Percentiles rank a stretch among this genome's conserved stretches.
phyloP scores from a whole-genome alignment of 2,329 filamentous ascomycete genomes.

The Aureobasidium lini region DNA sequence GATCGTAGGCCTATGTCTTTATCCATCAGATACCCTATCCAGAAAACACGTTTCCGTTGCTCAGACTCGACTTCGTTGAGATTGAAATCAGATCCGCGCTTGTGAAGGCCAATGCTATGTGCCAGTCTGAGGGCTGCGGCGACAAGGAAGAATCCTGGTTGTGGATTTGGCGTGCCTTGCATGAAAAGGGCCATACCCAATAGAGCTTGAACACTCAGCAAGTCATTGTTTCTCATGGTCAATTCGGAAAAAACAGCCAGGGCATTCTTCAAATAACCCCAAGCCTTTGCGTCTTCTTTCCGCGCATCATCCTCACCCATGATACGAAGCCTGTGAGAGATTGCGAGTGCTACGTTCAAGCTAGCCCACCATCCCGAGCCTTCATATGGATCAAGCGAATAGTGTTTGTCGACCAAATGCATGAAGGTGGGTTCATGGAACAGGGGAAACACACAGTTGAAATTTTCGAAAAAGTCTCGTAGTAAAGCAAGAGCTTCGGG shows the following conservation, averaged over 20 bases:
- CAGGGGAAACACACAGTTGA: conserved; percentile 97
- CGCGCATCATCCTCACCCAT: conserved; percentile 90
- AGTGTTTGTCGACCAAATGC: conserved; percentile 91
- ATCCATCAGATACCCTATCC: conserved; percentile 68
- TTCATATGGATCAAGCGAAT: conserved; percentile 84
- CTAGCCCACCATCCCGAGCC: conserved; percentile 98
- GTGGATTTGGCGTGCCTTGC: conserved; percentile 92
- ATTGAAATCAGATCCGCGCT: conserved; percentile 85
- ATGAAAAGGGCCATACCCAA: conserved; percentile 91
- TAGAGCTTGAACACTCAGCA: conserved; percentile 88
- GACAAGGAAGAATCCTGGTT: conserved; percentile 85
- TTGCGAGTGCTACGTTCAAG: conserved; percentile 87
- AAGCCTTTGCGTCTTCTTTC: conserved; percentile 89
- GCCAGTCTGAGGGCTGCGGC: conserved; percentile 84
- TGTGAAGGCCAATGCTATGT: conserved; percentile 92
- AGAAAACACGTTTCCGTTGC: conserved; percentile 72
- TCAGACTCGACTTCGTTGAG: conserved; percentile 91
- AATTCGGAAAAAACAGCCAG: conserved; percentile 89
- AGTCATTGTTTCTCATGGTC: conserved; percentile 90
- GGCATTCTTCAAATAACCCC: conserved; percentile 94
- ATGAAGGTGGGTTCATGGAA: conserved; percentile 98
- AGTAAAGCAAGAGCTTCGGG: conserved; percentile 81
- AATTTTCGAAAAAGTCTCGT: conserved; percentile 94
- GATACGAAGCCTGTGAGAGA: conserved; percentile 82
- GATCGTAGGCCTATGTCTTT: conserved; percentile 67